Evolutionary conservation across 2,329 filamentous ascomycete genomes (phyloP), one percentile per base, ranked within the genome.

Genomic region (Ceratocystis huliohia): DNA sequence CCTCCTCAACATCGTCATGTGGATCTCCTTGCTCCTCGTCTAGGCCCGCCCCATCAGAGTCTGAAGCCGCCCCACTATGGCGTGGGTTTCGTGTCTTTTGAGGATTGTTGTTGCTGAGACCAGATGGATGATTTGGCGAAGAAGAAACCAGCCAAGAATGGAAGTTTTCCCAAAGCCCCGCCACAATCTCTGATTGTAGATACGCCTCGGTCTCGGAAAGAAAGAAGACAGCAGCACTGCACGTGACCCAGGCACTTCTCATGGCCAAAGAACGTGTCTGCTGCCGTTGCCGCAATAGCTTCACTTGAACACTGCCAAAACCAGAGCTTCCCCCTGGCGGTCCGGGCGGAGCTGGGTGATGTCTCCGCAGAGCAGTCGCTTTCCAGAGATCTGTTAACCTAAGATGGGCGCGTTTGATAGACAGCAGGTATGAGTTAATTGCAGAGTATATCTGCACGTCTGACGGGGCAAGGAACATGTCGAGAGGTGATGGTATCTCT

Each of bases 321-420:
- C 79, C 78, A 20, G 82, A 84, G 69, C 81, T 85, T 69, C 85
- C 87, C 70, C 81, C 80, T 1, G 84, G 83, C 41, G 86, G 84
- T 0, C 82, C 81, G 61, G 85, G 83, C 1, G 89, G 88, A 4
- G 88, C 81, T 6, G 89, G 89, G 73, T 93, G 84, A 70, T 89
- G 87, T 70, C 89, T 83, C 61, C 93, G 84, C 62, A 96, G 82
- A 1, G 85, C 84, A 4, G 87, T 90, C 69, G 89, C 86, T 73
- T 91, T 92, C 92, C 94, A 97, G 1, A 97, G 78, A 70, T 89
- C 85, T 0, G 89, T 88, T 1, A 97, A 80, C 46, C 89, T 87
- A 17, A 96, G 84, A 73, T 96, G 91, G 2, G 91, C 89, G 67
- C 92, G 85, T 64, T 91, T 87, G 69, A 97, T 86, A 0, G 90